phyloP scores from a whole-genome alignment of 2,329 filamentous ascomycete genomes.

The Delphinella strobiligena region DNA sequence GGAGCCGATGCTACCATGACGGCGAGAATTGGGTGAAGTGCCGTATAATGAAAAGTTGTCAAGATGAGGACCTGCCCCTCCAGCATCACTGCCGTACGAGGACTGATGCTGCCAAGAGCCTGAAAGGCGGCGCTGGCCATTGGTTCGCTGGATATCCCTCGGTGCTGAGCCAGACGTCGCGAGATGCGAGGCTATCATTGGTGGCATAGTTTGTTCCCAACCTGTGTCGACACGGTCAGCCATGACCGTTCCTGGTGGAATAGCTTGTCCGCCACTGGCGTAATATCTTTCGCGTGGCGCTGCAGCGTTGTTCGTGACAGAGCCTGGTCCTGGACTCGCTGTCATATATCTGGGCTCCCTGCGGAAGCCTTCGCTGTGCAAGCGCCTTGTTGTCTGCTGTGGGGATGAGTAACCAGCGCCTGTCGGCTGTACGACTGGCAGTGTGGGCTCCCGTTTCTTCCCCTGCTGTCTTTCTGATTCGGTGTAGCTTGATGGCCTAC shows the following conservation, averaged over 20 bases:
- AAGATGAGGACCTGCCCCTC: background rate
- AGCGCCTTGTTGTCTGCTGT: slow-evolving; percentile 2
- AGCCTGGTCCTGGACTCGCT: background rate
- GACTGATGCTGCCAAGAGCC: background rate
- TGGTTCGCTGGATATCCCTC: background rate
- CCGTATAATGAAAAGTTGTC: background rate
- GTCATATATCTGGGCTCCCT: slow-evolving; percentile 5
- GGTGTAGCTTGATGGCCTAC: slow-evolving; percentile 5
- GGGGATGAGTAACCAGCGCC: slow-evolving; percentile 1
- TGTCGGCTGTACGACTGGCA: slow-evolving; percentile 1
- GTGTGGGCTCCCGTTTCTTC: background rate
- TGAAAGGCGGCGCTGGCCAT: background rate
- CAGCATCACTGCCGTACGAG: background rate
- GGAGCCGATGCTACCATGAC: background rate
- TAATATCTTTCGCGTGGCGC: background rate
- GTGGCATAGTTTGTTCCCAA: background rate
- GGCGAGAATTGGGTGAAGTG: background rate
- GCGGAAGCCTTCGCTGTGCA: slow-evolving; percentile 14
- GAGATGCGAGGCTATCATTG: background rate
- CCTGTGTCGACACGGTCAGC: background rate
- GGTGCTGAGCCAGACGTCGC: background rate
- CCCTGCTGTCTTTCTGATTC: background rate
- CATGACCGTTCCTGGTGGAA: background rate
- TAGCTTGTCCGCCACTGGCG: background rate
- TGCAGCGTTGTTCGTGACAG: background rate